Evolutionary conservation across 768 basidiomycete species (phyloP), one percentile per base, ranked within the genome.

Genomic region (Sistotremastrum niveocremeum): DNA sequence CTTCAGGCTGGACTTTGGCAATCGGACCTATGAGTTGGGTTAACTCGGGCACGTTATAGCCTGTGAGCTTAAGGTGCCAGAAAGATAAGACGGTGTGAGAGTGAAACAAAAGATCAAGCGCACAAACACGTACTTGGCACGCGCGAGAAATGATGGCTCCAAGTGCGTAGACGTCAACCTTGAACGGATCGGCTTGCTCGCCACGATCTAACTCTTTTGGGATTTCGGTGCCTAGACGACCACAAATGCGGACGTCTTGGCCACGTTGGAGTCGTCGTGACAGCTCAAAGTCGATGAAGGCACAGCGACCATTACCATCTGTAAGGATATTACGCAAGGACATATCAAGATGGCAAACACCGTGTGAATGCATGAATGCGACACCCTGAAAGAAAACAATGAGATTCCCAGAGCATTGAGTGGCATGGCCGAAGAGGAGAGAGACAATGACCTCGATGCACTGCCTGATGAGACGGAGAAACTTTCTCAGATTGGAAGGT

Each of bases 131-230:
- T 60, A 81, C 83, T 64, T 82, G 73, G 64, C 76, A 79, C 37
- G 74, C 74, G 20, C 75, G 71, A 37, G 82, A 58, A 31, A 85
- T 73, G 3, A 84, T 65, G 10, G 81, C 64, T 12, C 68, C 84
- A 32, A 84, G 60, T 9, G 80, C 79, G 79, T 81, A 86, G 2
- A 85, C 70, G 54, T 86, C 83, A 6, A 81, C 63, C 61, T 81
- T 83, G 57, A 74, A 84, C 4, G 81, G 77, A 58, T 83, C 72
- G 36, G 56, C 55, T 43, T 55, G 57, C 39, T 67, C 70, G 12
- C 69, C 71, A 20, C 59, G 56, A 52, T 78, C 81, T 42, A 74
- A 72, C 59, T 86, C 84, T 8, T 83, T 83, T 12, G 84, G 79
- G 7, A 79, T 55, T 48, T 85, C 84, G 12, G 82, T 81, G 20